phyloP scores from a whole-genome alignment of 306 rosid species.

The Quercus cerris region DNA sequence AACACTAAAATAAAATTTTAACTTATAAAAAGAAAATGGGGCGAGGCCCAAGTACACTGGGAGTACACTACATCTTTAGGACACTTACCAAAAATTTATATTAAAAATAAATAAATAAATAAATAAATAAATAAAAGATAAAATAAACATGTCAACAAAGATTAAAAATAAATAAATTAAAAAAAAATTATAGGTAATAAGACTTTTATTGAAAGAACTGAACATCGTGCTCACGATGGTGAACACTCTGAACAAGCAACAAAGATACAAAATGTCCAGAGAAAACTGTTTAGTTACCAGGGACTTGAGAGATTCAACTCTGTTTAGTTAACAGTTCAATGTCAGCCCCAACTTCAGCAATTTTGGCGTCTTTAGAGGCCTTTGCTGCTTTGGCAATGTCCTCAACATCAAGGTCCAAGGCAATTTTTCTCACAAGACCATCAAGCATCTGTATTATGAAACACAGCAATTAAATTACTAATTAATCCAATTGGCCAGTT shows the following conservation, averaged over 20 bases:
- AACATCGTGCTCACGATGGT: no score
- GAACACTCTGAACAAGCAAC: no score
- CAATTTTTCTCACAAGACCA: slow-evolving; percentile 70
- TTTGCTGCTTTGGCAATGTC: slow-evolving; percentile 68
- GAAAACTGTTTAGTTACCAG: neutral
- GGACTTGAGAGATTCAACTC: slow-evolving; percentile 25
- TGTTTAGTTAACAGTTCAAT: slow-evolving; percentile 59
- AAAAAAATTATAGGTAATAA: no score
- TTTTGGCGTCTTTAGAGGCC: slow-evolving; percentile 71
- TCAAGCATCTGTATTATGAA: slow-evolving; percentile 68
- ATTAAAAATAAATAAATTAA: no score
- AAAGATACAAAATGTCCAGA: no score
- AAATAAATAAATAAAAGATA: no score
- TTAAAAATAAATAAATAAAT: no score
- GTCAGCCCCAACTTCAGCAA: slow-evolving; percentile 83
- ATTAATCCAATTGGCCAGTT: neutral
- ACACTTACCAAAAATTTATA: no score
- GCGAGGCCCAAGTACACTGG: neutral
- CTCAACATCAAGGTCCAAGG: slow-evolving; percentile 81
- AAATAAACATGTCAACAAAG: no score
- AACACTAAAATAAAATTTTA: no score
- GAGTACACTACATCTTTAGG: slow-evolving; percentile 41
- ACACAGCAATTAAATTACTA: neutral
- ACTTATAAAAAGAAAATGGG: no score
- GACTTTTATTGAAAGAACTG: no score